phyloP scores from a whole-genome alignment of 108 stramenopile species.

The Nitzschia palea region DNA sequence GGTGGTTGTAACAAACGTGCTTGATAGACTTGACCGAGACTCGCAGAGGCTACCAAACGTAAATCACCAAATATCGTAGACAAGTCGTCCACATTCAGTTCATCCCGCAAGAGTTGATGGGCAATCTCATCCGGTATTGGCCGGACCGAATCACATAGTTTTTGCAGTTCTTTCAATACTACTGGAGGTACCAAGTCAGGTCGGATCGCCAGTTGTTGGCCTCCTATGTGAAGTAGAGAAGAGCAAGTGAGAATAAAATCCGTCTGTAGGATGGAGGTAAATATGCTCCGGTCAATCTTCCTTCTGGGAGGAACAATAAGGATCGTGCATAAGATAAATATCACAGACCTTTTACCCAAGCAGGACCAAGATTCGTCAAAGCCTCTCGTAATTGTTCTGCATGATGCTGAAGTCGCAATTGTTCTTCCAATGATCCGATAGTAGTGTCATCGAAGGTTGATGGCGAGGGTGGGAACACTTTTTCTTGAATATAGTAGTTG shows the following conservation, averaged over 20 bases:
- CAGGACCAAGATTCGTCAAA: conserved; percentile 88
- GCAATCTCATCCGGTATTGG: conserved; percentile 85
- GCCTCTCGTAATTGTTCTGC: conserved; percentile 45
- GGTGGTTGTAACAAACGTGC: conserved; percentile 28
- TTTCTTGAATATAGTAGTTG: conserved; percentile 1
- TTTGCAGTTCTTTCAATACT: conserved; percentile 86
- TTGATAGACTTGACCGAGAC: conserved; percentile 83
- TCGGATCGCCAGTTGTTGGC: conserved; percentile 89
- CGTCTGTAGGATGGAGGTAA: background rate
- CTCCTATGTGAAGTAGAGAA: too few species aligned
- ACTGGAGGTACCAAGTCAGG: conserved; percentile 90
- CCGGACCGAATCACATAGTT: conserved; percentile 91
- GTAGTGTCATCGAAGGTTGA: background rate
- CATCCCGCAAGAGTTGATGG: conserved; percentile 56
- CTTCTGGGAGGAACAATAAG: background rate
- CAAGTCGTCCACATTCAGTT: conserved; percentile 38
- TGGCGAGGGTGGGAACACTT: background rate
- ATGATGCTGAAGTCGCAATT: background rate
- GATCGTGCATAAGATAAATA: background rate
- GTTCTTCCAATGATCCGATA: background rate
- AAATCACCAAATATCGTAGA: conserved; percentile 31
- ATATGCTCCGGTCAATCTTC: background rate
- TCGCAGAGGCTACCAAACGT: conserved; percentile 80
- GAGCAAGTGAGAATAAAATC: background rate
- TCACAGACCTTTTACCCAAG: conserved; percentile 79